A percentile compares a stretch with the other conserved stretches of the same genome.
These are phyloP conservation scores for Lichtheimia corymbifera DNA, from an alignment of 371 early-diverging fungal species.

Conservation along the genomic window DNA sequence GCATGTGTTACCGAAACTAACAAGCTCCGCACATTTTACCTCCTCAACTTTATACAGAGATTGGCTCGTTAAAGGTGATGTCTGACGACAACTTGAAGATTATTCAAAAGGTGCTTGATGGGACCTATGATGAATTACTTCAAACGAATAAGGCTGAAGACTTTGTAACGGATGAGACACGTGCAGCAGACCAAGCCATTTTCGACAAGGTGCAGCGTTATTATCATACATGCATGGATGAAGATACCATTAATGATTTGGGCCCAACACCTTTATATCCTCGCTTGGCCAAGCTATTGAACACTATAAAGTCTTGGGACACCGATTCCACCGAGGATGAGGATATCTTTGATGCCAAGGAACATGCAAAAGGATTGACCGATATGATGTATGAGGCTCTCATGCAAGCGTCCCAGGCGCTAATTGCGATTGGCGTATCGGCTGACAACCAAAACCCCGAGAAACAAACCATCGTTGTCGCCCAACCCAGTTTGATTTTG, in stretches of 20 bases:
- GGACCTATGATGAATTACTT: slow-evolving; percentile 22
- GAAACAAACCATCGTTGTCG: slow-evolving; percentile 36
- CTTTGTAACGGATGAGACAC: slow-evolving; percentile 14
- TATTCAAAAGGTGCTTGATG: slow-evolving; percentile 25
- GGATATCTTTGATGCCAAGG: background rate
- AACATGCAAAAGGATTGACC: background rate
- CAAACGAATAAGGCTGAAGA: slow-evolving; percentile 4
- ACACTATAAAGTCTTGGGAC: background rate
- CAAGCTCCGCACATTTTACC: slow-evolving; percentile 1
- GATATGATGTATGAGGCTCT: background rate
- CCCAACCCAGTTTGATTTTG: slow-evolving; percentile 55
- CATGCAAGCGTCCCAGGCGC: background rate
- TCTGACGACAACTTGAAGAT: slow-evolving; percentile 31
- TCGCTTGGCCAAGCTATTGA: slow-evolving; percentile 21
- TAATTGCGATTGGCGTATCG: slow-evolving; percentile 19
- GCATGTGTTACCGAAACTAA: background rate
- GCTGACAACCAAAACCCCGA: slow-evolving; percentile 55
- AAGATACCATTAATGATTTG: slow-evolving; percentile 27
- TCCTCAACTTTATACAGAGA: slow-evolving; percentile 18
- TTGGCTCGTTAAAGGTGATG: slow-evolving; percentile 33
- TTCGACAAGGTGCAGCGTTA: slow-evolving; percentile 45
- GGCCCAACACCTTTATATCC: slow-evolving; percentile 54
- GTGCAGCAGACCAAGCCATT: slow-evolving; percentile 30
- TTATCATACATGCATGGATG: slow-evolving; percentile 55
- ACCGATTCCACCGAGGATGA: background rate